phyloP scores from a whole-genome alignment of 2,329 filamentous ascomycete species.

The Penicillium sp. region DNA sequence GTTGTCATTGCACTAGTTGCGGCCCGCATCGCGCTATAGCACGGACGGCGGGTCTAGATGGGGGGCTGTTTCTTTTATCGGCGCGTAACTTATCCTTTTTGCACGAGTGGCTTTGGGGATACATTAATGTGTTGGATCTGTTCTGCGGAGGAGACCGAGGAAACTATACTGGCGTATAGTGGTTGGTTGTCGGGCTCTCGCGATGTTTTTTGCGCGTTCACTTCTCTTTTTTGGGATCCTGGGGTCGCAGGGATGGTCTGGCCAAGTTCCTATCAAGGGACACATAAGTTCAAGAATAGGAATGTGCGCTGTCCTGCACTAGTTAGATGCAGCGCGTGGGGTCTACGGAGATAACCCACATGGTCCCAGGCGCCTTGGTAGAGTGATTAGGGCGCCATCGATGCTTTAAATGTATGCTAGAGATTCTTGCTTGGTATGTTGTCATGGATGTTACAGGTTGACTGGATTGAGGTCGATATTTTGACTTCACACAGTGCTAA shows the following conservation, averaged over 20 bases:
- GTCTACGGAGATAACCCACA: not conserved
- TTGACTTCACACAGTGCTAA: not conserved
- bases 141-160: not conserved
- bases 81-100: conserved; percentile 1
- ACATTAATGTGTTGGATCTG: no score
- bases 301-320: not conserved
- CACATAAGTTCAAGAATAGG: not conserved
- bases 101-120: not conserved
- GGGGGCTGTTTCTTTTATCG: not conserved
- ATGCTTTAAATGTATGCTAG: not conserved
- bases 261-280: no score
- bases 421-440: no score
- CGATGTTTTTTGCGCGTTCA: not conserved
- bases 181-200: not conserved
- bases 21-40: conserved; percentile 12
- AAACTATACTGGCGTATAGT: not conserved
- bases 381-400: not conserved
- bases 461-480: not conserved
- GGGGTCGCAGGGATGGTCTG: not conserved
- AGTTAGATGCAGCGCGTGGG: not conserved
- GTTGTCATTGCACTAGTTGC: conserved; percentile 12
- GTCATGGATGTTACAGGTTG: not conserved
- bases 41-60: conserved; percentile 9
- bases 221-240: not conserved
- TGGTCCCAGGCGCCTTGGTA: not conserved